Conservation (phyloP, 208 protist genomes). For the Leptomonas seymouri region DNA sequence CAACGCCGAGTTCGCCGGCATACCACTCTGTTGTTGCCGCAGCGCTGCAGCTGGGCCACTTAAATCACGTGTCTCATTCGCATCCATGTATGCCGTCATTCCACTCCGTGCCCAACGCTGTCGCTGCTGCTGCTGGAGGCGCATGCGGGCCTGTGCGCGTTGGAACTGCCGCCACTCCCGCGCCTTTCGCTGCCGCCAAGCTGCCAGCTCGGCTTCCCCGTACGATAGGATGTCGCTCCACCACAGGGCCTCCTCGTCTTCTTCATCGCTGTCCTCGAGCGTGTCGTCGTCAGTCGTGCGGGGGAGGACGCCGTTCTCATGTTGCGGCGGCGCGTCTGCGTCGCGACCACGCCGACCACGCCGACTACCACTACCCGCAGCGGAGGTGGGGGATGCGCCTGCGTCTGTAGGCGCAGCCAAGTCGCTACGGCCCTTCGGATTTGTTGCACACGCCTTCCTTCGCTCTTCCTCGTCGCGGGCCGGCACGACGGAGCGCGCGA, state of each 20-base stretch:
- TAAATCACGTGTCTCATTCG: too few species aligned
- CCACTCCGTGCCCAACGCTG: conserved; percentile 4
- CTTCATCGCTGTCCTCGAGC: conserved; percentile 13
- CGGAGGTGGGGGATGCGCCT: too few species aligned
- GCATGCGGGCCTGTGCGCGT: conserved; percentile 13
- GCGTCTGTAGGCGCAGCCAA: too few species aligned
- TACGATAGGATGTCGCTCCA: conserved; percentile 57
- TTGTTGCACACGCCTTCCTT: neutral
- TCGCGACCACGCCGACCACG: too few species aligned
- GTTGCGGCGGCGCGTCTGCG: too few species aligned
- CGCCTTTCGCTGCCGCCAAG: conserved; percentile 21
- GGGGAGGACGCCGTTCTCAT: too few species aligned
- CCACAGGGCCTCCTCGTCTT: conserved; percentile 52
- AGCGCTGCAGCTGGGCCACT: too few species aligned
- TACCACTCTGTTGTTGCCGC: too few species aligned
- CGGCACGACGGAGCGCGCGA: conserved; percentile 17
- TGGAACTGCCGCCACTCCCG: conserved; percentile 22
- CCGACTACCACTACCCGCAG: too few species aligned
- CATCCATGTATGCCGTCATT: too few species aligned
- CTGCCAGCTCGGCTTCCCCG: conserved; percentile 28
- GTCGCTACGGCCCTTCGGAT: too few species aligned
- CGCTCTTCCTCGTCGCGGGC: neutral
- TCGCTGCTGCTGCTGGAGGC: conserved; percentile 21
- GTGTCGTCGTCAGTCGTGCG: neutral
- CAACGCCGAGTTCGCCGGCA: too few species aligned